Evolutionary conservation across 2,329 filamentous ascomycete genomes (phyloP).

Genomic region (Tolypocladium album): DNA sequence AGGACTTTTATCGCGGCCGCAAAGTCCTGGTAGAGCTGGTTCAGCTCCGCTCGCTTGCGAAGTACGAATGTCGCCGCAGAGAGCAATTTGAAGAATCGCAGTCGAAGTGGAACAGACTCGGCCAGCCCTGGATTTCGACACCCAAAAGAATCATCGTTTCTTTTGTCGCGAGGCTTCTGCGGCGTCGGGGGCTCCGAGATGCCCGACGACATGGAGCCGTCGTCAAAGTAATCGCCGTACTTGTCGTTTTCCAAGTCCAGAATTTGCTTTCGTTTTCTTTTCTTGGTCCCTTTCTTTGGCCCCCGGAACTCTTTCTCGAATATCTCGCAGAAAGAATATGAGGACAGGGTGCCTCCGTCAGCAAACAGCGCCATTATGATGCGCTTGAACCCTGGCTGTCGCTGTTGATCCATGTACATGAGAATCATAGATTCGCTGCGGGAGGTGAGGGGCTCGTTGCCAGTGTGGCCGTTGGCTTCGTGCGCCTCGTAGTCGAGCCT

Average conservation of each 20-base stretch:
- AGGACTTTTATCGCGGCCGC: constrained; percentile 46
- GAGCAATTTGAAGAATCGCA: constrained; percentile 50
- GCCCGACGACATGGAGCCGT: constrained; percentile 40
- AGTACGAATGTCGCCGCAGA: constrained; percentile 37
- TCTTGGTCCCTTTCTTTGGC: constrained; percentile 28
- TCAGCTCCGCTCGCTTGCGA: constrained; percentile 26
- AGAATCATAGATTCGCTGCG: constrained; percentile 48
- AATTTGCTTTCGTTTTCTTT: constrained; percentile 34
- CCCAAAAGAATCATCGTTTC: constrained; percentile 11
- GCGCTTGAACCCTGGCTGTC: constrained; percentile 35
- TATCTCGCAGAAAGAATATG: constrained; percentile 51
- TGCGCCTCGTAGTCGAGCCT: constrained; percentile 31
- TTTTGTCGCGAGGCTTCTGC: constrained; percentile 20
- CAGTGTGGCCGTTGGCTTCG: constrained; percentile 9
- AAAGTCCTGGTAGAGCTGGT: constrained; percentile 49
- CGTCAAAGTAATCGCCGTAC: constrained; percentile 50
- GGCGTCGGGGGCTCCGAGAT: constrained; percentile 35
- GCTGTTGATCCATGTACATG: constrained; percentile 42
- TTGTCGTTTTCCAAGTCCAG: constrained; percentile 50
- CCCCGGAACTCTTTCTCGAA: constrained; percentile 51
- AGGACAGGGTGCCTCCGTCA: constrained; percentile 43
- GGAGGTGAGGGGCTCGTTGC: constrained; percentile 14
- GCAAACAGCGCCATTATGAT: constrained; percentile 59
- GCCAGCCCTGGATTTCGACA: constrained; percentile 18
- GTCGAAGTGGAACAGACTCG: constrained; percentile 50